Conservation (phyloP, 768 basidiomycete genomes). For the Saitozyma sp. region DNA sequence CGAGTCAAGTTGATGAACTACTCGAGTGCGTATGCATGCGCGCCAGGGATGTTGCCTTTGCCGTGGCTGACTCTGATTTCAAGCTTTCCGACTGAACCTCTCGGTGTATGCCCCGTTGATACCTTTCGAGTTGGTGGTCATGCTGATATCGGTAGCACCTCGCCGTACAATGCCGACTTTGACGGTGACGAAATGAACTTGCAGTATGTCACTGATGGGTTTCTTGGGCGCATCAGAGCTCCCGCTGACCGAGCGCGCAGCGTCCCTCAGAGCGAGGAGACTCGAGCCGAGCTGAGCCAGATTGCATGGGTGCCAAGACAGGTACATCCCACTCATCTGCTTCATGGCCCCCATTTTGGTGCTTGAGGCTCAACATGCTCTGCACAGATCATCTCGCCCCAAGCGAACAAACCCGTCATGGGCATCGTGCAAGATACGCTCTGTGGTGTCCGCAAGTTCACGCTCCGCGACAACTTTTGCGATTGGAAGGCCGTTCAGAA, state of each 20-base stretch:
- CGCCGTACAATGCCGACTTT: constrained; percentile 99
- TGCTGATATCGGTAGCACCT: constrained; percentile 62
- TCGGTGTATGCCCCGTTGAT: constrained; percentile 76
- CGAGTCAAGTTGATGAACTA: constrained; percentile 96
- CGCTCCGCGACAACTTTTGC: constrained; percentile 88
- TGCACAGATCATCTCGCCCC: constrained; percentile 90
- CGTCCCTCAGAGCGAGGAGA: constrained; percentile 97
- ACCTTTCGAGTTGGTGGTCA: constrained; percentile 27
- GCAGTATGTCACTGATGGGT: constrained; percentile 69
- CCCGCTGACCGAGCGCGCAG: constrained; percentile 54
- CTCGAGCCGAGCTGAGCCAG: constrained; percentile 94
- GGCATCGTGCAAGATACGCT: constrained; percentile 99
- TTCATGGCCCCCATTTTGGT: constrained; percentile 4
- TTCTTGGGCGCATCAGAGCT: not conserved
- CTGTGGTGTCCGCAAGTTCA: constrained; percentile 95
- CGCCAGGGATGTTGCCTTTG: not conserved
- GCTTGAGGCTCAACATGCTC: constrained; percentile 10
- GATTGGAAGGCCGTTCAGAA: constrained; percentile 97
- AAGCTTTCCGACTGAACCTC: constrained; percentile 94
- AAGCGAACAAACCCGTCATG: constrained; percentile 99
- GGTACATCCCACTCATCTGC: constrained; percentile 55
- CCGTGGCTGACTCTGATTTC: constrained; percentile 4
- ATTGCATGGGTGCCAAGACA: constrained; percentile 98
- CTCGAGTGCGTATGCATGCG: constrained; percentile 68
- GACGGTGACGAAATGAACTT: constrained; percentile 99